Percentiles rank a stretch among this genome's conserved stretches.
Conservation (phyloP, 2,329 filamentous ascomycete species). For the Cadophora gregata region DNA sequence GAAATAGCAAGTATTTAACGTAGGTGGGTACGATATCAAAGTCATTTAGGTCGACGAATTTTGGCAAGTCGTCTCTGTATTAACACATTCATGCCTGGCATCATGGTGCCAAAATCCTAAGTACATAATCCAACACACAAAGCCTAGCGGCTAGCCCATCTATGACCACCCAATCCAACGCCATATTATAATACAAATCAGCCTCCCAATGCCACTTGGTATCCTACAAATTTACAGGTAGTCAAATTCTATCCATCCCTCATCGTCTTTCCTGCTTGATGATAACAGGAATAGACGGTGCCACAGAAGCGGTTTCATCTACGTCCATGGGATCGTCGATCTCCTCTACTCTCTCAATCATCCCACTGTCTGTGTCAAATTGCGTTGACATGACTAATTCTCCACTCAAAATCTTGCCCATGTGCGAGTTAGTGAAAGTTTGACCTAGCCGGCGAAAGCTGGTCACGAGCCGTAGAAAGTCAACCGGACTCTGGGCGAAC, state of each 20-base stretch:
- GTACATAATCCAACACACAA: slow-evolving; percentile 11
- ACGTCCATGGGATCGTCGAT: slow-evolving; percentile 23
- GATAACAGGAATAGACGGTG: background rate
- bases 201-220: background rate
- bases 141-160: slow-evolving; percentile 1
- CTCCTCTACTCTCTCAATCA: slow-evolving; percentile 15
- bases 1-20: too few species aligned
- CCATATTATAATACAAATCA: background rate
- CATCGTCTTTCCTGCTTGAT: slow-evolving; percentile 13
- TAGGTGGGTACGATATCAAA: too few species aligned
- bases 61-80: background rate
- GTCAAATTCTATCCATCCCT: background rate
- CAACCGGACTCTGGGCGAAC: slow-evolving; percentile 49
- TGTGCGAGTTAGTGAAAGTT: slow-evolving; percentile 51
- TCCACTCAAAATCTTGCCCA: slow-evolving; percentile 51
- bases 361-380: slow-evolving; percentile 7
- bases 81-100: background rate
- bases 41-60: too few species aligned
- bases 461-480: slow-evolving; percentile 49
- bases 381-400: slow-evolving; percentile 37
- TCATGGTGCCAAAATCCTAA: background rate
- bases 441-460: slow-evolving; percentile 46
- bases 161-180: background rate
- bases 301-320: slow-evolving; percentile 11
- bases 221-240: slow-evolving; percentile 1